phyloP scores from a whole-genome alignment of 2,329 filamentous ascomycete species.

The Rachicladosporium sp. region DNA sequence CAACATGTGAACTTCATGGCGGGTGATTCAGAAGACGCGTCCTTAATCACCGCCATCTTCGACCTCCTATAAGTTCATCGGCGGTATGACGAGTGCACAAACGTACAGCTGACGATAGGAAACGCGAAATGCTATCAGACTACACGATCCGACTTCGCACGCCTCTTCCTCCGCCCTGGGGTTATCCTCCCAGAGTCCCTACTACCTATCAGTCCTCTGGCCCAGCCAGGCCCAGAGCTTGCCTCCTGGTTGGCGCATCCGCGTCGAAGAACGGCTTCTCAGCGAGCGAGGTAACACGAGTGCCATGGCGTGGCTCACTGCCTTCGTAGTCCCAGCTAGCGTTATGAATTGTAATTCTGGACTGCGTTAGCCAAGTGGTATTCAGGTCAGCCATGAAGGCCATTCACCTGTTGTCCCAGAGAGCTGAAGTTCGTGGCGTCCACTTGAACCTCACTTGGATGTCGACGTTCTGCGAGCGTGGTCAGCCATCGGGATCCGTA shows the following conservation, averaged over 20 bases:
- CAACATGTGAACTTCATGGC: no score
- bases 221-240: slow-evolving; percentile 52
- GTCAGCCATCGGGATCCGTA: background rate
- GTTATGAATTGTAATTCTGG: slow-evolving; percentile 47
- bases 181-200: no score
- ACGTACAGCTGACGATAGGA: no score
- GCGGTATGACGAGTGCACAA: no score
- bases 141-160: no score
- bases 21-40: no score
- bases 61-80: no score
- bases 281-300: slow-evolving; percentile 55
- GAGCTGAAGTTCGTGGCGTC: slow-evolving; percentile 52
- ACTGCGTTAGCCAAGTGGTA: background rate
- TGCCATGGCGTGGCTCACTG: slow-evolving; percentile 55
- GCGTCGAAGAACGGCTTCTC: slow-evolving; percentile 59
- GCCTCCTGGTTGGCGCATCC: slow-evolving; percentile 50
- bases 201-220: slow-evolving; percentile 21
- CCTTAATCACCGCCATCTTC: no score
- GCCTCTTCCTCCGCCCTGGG: no score
- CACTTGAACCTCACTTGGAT: slow-evolving; percentile 61
- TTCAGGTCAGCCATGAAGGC: background rate
- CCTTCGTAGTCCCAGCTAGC: slow-evolving; percentile 63
- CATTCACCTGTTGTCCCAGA: slow-evolving; percentile 53
- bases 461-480: slow-evolving; percentile 41
- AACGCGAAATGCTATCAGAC: no score